Evolutionary conservation across 176 grass and related monocot species (phyloP).

Genomic region (Eleusine coracana): DNA sequence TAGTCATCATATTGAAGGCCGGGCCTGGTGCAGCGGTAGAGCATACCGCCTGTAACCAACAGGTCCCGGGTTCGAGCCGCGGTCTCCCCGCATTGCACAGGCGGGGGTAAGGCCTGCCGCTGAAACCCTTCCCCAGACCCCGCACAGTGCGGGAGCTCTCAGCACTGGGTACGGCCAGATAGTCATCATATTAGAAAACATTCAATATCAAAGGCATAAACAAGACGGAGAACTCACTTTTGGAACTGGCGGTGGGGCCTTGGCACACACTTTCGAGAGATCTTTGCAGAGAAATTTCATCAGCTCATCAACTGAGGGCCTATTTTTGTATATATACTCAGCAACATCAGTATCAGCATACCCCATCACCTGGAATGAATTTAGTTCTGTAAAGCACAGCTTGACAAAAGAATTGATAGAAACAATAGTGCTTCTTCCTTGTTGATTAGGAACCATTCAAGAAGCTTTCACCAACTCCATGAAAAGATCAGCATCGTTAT

Average conservation of each 20-base stretch:
- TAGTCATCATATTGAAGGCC: too few relatives aligned
- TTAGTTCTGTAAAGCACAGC: not conserved
- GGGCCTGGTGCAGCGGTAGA: too few relatives aligned
- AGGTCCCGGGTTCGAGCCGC: too few relatives aligned
- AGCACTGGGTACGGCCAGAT: too few relatives aligned
- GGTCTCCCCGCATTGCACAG: too few relatives aligned
- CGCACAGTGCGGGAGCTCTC: too few relatives aligned
- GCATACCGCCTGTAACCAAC: too few relatives aligned
- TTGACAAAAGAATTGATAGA: slow-evolving; percentile 5
- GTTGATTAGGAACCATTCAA: not conserved
- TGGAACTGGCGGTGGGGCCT: slow-evolving; percentile 67
- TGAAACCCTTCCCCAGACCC: too few relatives aligned
- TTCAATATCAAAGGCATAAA: not conserved
- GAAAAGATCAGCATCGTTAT: not conserved
- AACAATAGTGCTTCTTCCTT: not conserved
- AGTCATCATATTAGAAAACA: not conserved
- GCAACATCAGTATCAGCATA: slow-evolving; percentile 97
- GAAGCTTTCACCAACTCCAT: not conserved
- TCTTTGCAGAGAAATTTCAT: slow-evolving; percentile 86
- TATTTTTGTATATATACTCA: slow-evolving; percentile 86
- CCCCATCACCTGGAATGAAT: slow-evolving; percentile 69
- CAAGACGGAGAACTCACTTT: slow-evolving; percentile 52
- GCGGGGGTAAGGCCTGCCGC: too few relatives aligned
- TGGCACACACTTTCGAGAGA: slow-evolving; percentile 76
- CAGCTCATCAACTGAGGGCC: slow-evolving; percentile 65